These are phyloP conservation scores for Hysterangium stoloniferum DNA, from an alignment of 768 basidiomycete genomes.

Conservation along the genomic window DNA sequence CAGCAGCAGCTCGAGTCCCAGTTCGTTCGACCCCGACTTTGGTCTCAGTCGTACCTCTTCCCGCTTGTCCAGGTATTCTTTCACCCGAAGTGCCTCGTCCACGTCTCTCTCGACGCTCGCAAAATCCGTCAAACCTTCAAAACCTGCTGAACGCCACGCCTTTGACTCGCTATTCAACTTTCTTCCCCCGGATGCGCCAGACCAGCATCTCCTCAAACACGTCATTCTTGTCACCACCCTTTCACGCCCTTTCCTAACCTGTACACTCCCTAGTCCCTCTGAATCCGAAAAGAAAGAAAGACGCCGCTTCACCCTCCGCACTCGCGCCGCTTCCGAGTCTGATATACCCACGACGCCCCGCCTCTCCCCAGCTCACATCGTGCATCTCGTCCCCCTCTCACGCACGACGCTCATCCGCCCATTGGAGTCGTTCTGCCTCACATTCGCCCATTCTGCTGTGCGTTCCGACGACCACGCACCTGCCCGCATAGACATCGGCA, in stretches of 20 bases:
- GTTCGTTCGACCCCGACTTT: slow-evolving; percentile 12
- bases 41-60: slow-evolving; percentile 19
- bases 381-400: slow-evolving; percentile 26
- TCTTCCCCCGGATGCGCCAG: slow-evolving; percentile 24
- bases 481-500: slow-evolving; percentile 2
- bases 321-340: slow-evolving; percentile 14
- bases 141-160: slow-evolving; percentile 18
- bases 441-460: slow-evolving; percentile 23
- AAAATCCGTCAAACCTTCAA: slow-evolving; percentile 9
- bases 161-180: slow-evolving; percentile 34
- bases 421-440: slow-evolving; percentile 30
- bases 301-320: background rate
- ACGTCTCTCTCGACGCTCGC: slow-evolving; percentile 12
- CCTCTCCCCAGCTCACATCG: slow-evolving; percentile 19
- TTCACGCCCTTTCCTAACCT: slow-evolving; percentile 27
- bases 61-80: slow-evolving; percentile 16
- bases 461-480: background rate
- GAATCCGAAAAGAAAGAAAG: background rate
- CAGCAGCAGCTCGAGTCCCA: background rate
- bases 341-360: slow-evolving; percentile 1
- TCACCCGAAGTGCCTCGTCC: no score
- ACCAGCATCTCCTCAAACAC: slow-evolving; percentile 30
- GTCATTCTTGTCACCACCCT: slow-evolving; percentile 35
- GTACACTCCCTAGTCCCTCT: background rate
- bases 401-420: slow-evolving; percentile 7